A percentile compares a stretch with the other conserved stretches of the same genome.
These are phyloP conservation scores for Stellera chamaejasme DNA, from an alignment of 345 rosid species.

Conservation along the genomic window DNA sequence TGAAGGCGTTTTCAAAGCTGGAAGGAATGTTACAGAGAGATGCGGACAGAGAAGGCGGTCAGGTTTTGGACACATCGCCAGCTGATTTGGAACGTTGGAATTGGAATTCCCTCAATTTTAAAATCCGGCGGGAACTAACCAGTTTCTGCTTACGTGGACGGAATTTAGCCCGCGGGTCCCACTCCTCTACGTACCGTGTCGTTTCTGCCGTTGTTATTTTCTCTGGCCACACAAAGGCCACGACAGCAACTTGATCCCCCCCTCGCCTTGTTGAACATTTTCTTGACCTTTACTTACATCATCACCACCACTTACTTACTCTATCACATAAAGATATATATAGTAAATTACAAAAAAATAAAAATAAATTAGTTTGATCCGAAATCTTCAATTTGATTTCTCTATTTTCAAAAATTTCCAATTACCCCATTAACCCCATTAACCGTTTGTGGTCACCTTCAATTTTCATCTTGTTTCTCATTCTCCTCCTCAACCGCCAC, in stretches of 20 bases:
- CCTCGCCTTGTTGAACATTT: slow-evolving; percentile 12
- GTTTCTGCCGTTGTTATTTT: slow-evolving; percentile 20
- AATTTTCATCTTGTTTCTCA: too few relatives aligned
- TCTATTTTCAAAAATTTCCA: too few relatives aligned
- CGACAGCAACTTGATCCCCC: background rate
- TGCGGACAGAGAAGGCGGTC: slow-evolving; percentile 37
- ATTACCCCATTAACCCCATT: too few relatives aligned
- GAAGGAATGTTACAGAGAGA: slow-evolving; percentile 21
- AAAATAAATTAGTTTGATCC: too few relatives aligned
- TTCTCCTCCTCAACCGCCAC: too few relatives aligned
- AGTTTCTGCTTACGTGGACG: slow-evolving; percentile 22
- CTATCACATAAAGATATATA: slow-evolving; percentile 7
- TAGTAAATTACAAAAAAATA: too few relatives aligned
- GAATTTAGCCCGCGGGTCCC: slow-evolving; percentile 33
- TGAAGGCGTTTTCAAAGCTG: slow-evolving; percentile 3
- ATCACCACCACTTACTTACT: background rate
- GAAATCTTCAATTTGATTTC: too few relatives aligned
- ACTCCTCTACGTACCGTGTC: slow-evolving; percentile 22
- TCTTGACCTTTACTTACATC: slow-evolving; percentile 10
- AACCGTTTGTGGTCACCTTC: too few relatives aligned
- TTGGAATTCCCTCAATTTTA: slow-evolving; percentile 2
- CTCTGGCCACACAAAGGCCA: background rate
- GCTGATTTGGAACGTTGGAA: slow-evolving; percentile 18
- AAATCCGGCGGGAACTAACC: slow-evolving; percentile 21
- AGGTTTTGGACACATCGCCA: slow-evolving; percentile 27